Conservation (phyloP, 768 basidiomycete genomes). For the Termitomyces sp. region DNA sequence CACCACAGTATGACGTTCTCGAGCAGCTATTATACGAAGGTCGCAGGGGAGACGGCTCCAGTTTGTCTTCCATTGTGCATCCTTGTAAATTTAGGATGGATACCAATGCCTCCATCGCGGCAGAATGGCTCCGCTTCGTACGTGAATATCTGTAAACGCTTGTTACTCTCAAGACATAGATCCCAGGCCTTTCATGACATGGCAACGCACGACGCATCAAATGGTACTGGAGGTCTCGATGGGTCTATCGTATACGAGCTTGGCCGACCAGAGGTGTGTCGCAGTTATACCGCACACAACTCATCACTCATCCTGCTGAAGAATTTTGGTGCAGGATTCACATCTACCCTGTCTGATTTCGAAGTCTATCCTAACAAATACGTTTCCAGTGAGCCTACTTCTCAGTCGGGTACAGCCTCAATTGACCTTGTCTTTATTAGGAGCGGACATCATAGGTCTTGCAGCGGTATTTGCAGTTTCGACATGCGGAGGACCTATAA, state of each 20-base stretch:
- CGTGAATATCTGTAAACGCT: conserved; percentile 1
- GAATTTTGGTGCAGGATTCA: conserved; percentile 47
- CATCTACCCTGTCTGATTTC: conserved; percentile 37
- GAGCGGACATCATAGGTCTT: conserved; percentile 40
- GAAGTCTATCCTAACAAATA: conserved; percentile 36
- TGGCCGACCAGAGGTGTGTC: conserved; percentile 32
- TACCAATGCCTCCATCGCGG: conserved; percentile 28
- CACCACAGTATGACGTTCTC: conserved; percentile 29
- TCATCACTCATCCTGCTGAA: conserved; percentile 12
- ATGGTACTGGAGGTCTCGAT: conserved; percentile 46
- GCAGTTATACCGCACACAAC: background rate
- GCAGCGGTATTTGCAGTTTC: conserved; percentile 31
- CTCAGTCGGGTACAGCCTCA: background rate
- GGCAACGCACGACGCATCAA: conserved; percentile 39
- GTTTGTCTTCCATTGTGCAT: conserved; percentile 22
- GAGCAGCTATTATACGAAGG: conserved; percentile 34
- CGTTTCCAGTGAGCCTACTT: conserved; percentile 32
- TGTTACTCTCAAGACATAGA: background rate
- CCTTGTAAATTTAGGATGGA: conserved; percentile 23
- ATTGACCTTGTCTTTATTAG: conserved; percentile 17
- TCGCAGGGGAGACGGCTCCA: conserved; percentile 26
- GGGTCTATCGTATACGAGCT: conserved; percentile 46
- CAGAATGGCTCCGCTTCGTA: conserved; percentile 37
- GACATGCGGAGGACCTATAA: conserved; percentile 42
- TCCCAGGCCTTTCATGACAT: conserved; percentile 46